Evolutionary conservation across 2,329 filamentous ascomycete genomes (phyloP), one percentile per base, ranked within the genome.

Genomic region (Hypoxylon sp.): DNA sequence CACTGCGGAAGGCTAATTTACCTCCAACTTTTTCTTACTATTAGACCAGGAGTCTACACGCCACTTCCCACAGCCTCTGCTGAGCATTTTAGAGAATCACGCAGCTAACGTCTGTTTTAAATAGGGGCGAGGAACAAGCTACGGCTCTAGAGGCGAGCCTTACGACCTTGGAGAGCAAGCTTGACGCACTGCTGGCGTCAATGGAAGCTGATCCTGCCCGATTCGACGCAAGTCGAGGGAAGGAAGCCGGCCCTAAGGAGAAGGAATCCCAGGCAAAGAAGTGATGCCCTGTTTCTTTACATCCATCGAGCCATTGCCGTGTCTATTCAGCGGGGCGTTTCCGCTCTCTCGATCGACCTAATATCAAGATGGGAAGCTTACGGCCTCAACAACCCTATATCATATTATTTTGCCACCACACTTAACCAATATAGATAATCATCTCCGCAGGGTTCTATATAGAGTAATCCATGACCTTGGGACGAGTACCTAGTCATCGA

Each of bases 101-200:
- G 57, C 48, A 60, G 56, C 67, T 70, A 66, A 69, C 52, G 9
- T 45, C 41, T 50, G 28, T 19, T 62, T 52, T 46, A 52, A 63
- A 65, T 49, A 79, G 77, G 70, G 76, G 77, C 43, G 77, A 79
- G 64, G 75, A 76, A 60, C 74, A 76, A 55, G 77, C 77, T 36
- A 63, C 76, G 10, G 75, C 75, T 50, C 66, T 79, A 34, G 77
- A 79, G 63, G 75, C 75, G 38, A 75, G 73, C 41, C 72, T 79
- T 48, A 69, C 76, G 43, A 75, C 60, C 41, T 70, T 79, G 11
- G 76, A 79, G 63, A 73, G 60, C 65, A 78, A 73, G 52, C 75
- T 79, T 19, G 77, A 79, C 58, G 76, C 74, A 14, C 61, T 79
- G n/a, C 65, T 79, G 17, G 76, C 75, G 41, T 74, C 74, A 13